Conservation (phyloP, 140 eudicot genomes). For the Cichorium intybus region DNA sequence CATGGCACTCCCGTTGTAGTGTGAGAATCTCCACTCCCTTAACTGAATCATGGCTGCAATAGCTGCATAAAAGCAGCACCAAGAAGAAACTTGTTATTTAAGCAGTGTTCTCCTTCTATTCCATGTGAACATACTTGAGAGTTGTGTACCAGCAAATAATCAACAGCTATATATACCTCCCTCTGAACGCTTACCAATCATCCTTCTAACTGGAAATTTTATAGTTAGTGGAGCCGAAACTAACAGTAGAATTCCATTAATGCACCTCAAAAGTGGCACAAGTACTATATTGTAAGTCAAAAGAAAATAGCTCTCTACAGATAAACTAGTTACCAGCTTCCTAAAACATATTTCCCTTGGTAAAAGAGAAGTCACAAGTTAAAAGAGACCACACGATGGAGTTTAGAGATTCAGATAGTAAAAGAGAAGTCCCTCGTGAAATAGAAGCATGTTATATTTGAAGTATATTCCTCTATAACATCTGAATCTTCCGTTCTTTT, state of each 20-base stretch:
- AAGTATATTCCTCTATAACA: neutral
- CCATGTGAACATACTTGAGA: too few species aligned
- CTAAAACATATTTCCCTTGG: too few species aligned
- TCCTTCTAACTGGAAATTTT: neutral
- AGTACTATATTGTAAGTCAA: neutral
- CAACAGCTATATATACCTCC: too few species aligned
- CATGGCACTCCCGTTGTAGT: constrained; percentile 57
- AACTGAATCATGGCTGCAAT: constrained; percentile 60
- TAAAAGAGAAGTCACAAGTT: too few species aligned
- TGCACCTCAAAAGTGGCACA: neutral
- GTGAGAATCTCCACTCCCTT: constrained; percentile 70
- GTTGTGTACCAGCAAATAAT: too few species aligned
- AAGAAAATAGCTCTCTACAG: neutral
- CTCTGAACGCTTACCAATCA: neutral
- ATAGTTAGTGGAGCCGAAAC: neutral
- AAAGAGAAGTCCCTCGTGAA: too few species aligned
- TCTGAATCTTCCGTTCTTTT: neutral
- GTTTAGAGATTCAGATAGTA: neutral
- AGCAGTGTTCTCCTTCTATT: neutral
- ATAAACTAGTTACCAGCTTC: neutral
- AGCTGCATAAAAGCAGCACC: constrained; percentile 40
- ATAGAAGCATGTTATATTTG: neutral
- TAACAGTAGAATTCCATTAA: neutral
- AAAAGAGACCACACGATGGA: neutral
- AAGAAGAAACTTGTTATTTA: neutral